Conservation (phyloP, 1,284 basidiomycete species). For the Ceratobasidium sp. region DNA sequence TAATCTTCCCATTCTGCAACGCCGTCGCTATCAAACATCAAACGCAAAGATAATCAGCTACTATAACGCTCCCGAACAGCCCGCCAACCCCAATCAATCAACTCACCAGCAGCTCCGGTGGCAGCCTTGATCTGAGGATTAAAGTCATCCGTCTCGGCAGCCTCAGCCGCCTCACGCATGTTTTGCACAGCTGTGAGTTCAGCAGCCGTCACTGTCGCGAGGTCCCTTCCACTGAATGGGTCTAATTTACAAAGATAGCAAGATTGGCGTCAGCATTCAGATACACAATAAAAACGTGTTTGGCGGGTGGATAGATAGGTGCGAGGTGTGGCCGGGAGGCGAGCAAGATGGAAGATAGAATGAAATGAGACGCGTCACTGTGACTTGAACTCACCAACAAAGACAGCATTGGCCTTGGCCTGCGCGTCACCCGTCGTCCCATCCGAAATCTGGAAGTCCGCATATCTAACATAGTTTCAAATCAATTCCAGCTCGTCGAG, state of each 20-base stretch:
- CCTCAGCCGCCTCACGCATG: conserved; percentile 64
- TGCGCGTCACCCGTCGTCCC: conserved; percentile 61
- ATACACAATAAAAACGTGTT: no score
- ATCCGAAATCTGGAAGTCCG: conserved; percentile 65
- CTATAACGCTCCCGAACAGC: not conserved
- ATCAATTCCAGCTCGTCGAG: not conserved
- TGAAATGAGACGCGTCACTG: no score
- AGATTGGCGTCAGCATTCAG: not conserved
- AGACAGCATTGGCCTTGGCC: conserved; percentile 62
- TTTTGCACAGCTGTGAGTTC: conserved; percentile 58
- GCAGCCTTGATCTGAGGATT: conserved; percentile 63
- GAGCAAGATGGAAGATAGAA: no score
- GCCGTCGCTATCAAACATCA: conserved; percentile 56
- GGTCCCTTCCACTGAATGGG: conserved; percentile 60
- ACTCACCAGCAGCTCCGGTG: conserved; percentile 57
- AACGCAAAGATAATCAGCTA: no score
- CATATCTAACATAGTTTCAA: conserved; percentile 54
- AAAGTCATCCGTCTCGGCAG: conserved; percentile 63
- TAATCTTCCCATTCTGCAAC: conserved; percentile 64
- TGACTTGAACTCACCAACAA: conserved; percentile 54
- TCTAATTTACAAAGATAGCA: conserved; percentile 49
- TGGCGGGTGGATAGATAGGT: no score
- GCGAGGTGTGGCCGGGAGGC: no score
- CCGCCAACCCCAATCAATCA: not conserved
- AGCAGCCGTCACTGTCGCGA: conserved; percentile 53